Conservation (phyloP, 2,329 filamentous ascomycete genomes). For the Blastomyces percursus region DNA sequence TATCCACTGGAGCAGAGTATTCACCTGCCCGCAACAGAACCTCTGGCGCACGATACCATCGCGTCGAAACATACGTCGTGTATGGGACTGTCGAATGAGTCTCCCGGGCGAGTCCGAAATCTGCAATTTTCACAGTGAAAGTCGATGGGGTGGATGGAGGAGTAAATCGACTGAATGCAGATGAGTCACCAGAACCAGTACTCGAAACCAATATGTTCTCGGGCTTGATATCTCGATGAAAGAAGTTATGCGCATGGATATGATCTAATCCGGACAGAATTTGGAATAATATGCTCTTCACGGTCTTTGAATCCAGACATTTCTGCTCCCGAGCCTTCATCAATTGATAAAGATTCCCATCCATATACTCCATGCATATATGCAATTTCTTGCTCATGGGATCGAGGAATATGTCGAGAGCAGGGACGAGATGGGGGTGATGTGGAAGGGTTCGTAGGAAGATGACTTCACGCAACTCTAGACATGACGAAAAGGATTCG, state of each 20-base stretch:
- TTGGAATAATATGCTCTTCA: constrained; percentile 96
- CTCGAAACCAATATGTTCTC: constrained; percentile 98
- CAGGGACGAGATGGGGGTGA: constrained; percentile 89
- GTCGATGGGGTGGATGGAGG: constrained; percentile 86
- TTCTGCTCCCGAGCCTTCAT: constrained; percentile 99
- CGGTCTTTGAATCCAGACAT: constrained; percentile 73
- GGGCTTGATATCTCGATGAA: constrained; percentile 97
- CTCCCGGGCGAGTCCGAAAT: constrained; percentile 94
- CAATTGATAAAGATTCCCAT: constrained; percentile 94
- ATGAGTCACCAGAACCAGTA: constrained; percentile 71
- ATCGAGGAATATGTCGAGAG: constrained; percentile 95
- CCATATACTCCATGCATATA: constrained; percentile 99
- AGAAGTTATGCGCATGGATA: constrained; percentile 94
- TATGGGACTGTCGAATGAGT: constrained; percentile 94
- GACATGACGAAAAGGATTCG: constrained; percentile 77
- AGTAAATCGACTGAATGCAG: constrained; percentile 86
- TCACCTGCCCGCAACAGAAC: constrained; percentile 87
- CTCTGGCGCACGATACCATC: constrained; percentile 92
- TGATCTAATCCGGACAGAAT: constrained; percentile 94
- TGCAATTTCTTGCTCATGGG: constrained; percentile 93
- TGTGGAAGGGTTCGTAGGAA: constrained; percentile 81
- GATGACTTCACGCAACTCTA: constrained; percentile 93
- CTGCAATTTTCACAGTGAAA: constrained; percentile 96
- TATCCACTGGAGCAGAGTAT: constrained; percentile 95
- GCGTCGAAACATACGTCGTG: constrained; percentile 94